Base-by-base conservation (phyloP, 176 grass and related monocot species). In the Cenchrus americanus region DNA sequence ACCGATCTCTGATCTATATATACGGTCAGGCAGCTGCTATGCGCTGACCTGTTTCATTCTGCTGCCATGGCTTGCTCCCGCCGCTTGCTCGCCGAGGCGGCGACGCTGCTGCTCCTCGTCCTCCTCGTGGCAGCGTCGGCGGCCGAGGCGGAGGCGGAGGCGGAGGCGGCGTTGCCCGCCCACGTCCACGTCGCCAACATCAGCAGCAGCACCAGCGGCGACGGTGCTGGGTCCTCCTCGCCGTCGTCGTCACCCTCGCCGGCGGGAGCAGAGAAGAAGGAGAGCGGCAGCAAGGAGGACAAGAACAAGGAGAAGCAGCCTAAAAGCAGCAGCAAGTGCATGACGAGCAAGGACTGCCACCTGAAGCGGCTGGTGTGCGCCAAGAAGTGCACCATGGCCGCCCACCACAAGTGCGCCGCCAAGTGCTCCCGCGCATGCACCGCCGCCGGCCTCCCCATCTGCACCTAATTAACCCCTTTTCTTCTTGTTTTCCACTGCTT, bases 281-380 rank as follows among this genome's bases (percentile, higher is more conserved):
- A 47, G 57, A 24, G 18, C 17, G 6, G 26, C 48, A 40, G 13
- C 18, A 18, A 0, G 34, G 3, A 50, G 12, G 44, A 17, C 15
- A 66, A 51, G 60, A 43, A 64, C 22, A 79, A 78, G 22, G 19
- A 50, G 24, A 51, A 63, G 61, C 4, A 17, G 8, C 54, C 34
- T 27, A 37, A 37, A 37, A 37, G 34, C 34, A 37, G 34, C 34
- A 72, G 17, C 22, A 73, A 73, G 13, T 81, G 78, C 78, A 64
- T 81, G 32, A 81, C 78, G 19, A 81, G 17, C 64, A 81, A 81
- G 78, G 64, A 69, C 21, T 81, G 78, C 64, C 78, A 81, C 78
- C 66, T 81, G 11, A 81, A 69, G 78, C 78, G 78, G 5, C 64
- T 81, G 32, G 78, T 81, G 78, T 81, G 78, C 64, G 78, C 78